Base-by-base conservation (phyloP, 2,329 filamentous ascomycete genomes). In the Fusarium piperis region DNA sequence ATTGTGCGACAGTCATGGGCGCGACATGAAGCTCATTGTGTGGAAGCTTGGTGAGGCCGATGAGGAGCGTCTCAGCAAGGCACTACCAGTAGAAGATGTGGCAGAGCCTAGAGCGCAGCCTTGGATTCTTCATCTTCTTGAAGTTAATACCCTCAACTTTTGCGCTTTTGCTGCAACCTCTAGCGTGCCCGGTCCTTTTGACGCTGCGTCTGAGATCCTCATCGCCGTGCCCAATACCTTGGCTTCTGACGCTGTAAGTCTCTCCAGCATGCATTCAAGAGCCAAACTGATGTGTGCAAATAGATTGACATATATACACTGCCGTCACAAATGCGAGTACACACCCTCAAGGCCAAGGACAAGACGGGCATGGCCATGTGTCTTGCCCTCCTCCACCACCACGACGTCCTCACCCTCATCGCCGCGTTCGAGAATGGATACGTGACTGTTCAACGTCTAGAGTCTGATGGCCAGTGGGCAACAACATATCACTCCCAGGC, bases 91-190 rank as follows among this genome's bases (percentile, higher is more conserved):
- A 33, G 93, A 97, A 68, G 82, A 83, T 52, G 83, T 79, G 2
- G 80, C 79, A 30, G 82, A 80, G 51, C 80, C 80, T 56, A 87
- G 83, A 70, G 88, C 87, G 18, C 87, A 91, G 75, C 96, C 96
- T 32, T 97, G 94, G 94, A 84, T 98, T n/a, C 81, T 97, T 23
- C 89, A 97, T 80, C 88, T 93, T 5, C 83, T 99, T 6, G 86
- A 93, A 6, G 94, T 98, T 46, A 98, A 98, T 78, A 94, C 95
- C 2, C 89, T 98, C 83, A 99, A 98, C 78, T 99, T 98, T 79
- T 99, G 96, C 79, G 88, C 92, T 2, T 97, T 97, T 79, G 87
- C 92, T 3, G 86, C 87, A 68, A 91, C 91, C 78, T 66, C 84
- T 65, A 78, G 81, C 46, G 66, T 67, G 9, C 74, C 80, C 8